A percentile compares a stretch with the other conserved stretches of the same genome.
phyloP scores from a whole-genome alignment of 306 rosid species.

The Malus fusca region DNA sequence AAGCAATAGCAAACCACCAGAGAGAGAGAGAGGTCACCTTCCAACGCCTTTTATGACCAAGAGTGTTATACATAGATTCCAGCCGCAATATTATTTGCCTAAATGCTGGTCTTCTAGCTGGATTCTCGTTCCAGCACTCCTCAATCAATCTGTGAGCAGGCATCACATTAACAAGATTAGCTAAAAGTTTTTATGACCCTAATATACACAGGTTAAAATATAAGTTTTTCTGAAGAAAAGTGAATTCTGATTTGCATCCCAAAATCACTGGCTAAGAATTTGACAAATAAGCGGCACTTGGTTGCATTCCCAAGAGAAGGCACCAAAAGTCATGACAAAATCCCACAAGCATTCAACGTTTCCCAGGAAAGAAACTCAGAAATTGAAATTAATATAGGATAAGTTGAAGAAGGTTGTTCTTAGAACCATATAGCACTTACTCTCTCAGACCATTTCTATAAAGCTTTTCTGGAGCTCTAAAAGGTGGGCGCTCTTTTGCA shows the following conservation, averaged over 20 bases:
- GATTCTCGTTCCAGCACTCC: constrained; percentile 91
- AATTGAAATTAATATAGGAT: background rate
- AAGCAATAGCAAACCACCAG: too few species aligned
- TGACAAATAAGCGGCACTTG: background rate
- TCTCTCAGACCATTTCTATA: constrained; percentile 73
- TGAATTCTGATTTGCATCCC: background rate
- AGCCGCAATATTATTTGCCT: constrained; percentile 64
- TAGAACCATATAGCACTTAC: constrained; percentile 37
- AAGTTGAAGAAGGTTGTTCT: background rate
- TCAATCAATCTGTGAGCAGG: constrained; percentile 60
- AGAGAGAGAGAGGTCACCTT: constrained; percentile 40
- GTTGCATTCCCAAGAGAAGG: background rate
- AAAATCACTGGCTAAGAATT: background rate
- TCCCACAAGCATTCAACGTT: background rate
- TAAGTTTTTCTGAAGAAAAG: background rate
- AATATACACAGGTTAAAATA: background rate
- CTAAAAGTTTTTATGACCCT: constrained; percentile 4
- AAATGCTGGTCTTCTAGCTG: constrained; percentile 82
- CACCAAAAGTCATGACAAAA: background rate
- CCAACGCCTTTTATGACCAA: constrained; percentile 70
- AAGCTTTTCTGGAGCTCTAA: constrained; percentile 61
- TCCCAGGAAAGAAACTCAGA: background rate
- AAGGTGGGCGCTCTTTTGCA: constrained; percentile 70
- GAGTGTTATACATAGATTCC: constrained; percentile 51
- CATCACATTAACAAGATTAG: constrained; percentile 4